phyloP scores from a whole-genome alignment of 2,329 filamentous ascomycete species.

The Ceratocystis papillata region DNA sequence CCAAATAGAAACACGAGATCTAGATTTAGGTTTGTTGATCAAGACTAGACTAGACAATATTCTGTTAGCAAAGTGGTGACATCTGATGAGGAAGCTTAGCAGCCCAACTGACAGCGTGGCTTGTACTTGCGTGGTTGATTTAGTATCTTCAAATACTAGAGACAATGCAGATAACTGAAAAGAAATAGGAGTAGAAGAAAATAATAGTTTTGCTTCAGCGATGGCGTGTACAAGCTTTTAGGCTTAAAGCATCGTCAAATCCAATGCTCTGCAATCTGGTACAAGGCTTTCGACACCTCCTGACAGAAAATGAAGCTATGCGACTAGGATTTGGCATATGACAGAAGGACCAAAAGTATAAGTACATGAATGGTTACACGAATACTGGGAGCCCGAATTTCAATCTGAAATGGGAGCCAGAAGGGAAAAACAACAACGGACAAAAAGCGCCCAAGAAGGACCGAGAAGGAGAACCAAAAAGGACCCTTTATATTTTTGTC shows the following conservation, averaged over 20 bases:
- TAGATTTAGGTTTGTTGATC: neutral
- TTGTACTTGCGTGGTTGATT: neutral
- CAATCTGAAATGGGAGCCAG: too few relatives aligned
- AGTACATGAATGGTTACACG: neutral
- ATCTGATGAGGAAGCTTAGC: neutral
- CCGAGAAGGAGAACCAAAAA: too few relatives aligned
- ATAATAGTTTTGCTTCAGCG: neutral
- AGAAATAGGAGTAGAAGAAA: neutral
- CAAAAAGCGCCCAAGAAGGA: too few relatives aligned
- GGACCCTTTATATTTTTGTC: too few relatives aligned
- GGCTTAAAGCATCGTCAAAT: neutral
- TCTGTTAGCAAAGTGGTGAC: neutral
- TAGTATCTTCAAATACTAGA: neutral
- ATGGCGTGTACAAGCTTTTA: neutral
- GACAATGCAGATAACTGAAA: neutral
- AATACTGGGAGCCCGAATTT: neutral
- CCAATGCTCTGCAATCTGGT: neutral
- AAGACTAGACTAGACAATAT: neutral
- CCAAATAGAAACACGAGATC: neutral
- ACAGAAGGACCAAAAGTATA: neutral
- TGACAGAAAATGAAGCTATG: slow-evolving; percentile 10
- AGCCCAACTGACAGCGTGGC: slow-evolving; percentile 2
- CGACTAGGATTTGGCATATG: slow-evolving; percentile 10
- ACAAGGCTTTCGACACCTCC: slow-evolving; percentile 9
- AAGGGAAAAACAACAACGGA: too few relatives aligned